A percentile compares a stretch with the other conserved stretches of the same genome.
Evolutionary conservation across 2,329 filamentous ascomycete species (phyloP).

Genomic region (Diaporthe nobilis): DNA sequence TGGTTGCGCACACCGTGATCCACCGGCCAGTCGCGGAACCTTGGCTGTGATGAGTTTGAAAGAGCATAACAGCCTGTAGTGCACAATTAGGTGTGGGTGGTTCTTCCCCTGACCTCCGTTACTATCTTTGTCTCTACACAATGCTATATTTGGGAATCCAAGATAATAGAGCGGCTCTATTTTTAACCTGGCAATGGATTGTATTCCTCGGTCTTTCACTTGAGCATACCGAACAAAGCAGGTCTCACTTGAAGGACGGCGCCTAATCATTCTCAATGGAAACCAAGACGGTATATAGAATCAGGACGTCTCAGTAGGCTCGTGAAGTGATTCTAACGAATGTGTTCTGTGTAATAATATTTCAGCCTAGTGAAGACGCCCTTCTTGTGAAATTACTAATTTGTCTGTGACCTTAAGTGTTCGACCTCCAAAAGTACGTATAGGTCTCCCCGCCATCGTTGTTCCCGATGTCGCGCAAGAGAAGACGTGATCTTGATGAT

Average conservation of each 20-base stretch:
- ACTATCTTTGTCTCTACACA: neutral
- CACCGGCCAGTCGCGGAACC: too few species aligned
- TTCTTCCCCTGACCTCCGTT: too few species aligned
- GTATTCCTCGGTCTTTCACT: neutral
- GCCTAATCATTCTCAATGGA: neutral
- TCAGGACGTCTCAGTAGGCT: too few species aligned
- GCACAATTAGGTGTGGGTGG: too few species aligned
- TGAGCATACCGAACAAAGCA: neutral
- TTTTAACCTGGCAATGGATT: neutral
- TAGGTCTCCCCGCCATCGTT: too few species aligned
- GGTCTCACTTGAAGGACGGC: too few species aligned
- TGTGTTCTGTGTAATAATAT: neutral
- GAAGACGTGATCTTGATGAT: neutral
- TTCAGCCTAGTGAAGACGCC: neutral
- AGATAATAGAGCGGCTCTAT: neutral
- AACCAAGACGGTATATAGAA: neutral
- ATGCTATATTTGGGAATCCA: neutral
- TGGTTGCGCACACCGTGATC: too few species aligned
- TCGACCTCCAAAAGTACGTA: neutral
- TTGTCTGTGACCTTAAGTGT: neutral
- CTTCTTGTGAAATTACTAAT: neutral
- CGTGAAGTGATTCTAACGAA: neutral
- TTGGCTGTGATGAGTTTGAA: too few species aligned
- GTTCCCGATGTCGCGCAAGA: neutral
- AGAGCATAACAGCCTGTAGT: too few species aligned